phyloP scores from a whole-genome alignment of 495 filamentous ascomycete genomes.

The Hypoxylon fuscum region DNA sequence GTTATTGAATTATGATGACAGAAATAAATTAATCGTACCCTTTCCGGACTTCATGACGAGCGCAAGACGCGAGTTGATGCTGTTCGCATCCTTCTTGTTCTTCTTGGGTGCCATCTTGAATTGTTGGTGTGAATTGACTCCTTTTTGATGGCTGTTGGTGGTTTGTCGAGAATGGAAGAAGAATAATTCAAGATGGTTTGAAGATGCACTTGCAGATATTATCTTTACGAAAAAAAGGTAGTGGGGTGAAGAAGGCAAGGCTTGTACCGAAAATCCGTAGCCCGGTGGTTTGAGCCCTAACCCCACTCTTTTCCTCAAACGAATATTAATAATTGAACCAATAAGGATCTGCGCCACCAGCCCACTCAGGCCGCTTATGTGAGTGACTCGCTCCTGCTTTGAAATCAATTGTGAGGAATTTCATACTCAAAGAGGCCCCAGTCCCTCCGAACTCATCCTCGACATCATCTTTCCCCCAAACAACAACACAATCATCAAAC shows the following conservation, averaged over 20 bases:
- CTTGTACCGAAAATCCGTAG: constrained; percentile 20
- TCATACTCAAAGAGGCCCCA: constrained; percentile 41
- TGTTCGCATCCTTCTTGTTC: constrained; percentile 89
- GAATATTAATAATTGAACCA: constrained; percentile 27
- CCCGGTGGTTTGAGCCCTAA: constrained; percentile 53
- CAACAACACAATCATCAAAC: constrained; percentile 50
- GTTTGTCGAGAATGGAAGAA: constrained; percentile 33
- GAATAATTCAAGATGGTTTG: constrained; percentile 30
- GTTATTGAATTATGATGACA: constrained; percentile 13
- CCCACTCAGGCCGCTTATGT: constrained; percentile 38
- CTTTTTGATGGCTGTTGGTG: constrained; percentile 36
- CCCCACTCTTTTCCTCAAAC: constrained; percentile 42
- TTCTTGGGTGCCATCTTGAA: constrained; percentile 91
- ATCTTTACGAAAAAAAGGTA: constrained; percentile 12
- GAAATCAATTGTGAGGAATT: constrained; percentile 52
- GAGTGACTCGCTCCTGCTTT: constrained; percentile 50
- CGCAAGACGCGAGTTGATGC: constrained; percentile 68
- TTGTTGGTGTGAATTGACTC: constrained; percentile 23
- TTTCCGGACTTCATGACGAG: constrained; percentile 98
- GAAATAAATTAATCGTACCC: constrained; percentile 60
- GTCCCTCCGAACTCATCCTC: constrained; percentile 40
- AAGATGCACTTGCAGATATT: constrained; percentile 11
- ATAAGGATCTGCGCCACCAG: constrained; percentile 24
- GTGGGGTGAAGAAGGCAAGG: constrained; percentile 17
- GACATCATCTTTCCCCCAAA: constrained; percentile 47